Conservation (phyloP, 768 basidiomycete species). For the Piloderma croceum region DNA sequence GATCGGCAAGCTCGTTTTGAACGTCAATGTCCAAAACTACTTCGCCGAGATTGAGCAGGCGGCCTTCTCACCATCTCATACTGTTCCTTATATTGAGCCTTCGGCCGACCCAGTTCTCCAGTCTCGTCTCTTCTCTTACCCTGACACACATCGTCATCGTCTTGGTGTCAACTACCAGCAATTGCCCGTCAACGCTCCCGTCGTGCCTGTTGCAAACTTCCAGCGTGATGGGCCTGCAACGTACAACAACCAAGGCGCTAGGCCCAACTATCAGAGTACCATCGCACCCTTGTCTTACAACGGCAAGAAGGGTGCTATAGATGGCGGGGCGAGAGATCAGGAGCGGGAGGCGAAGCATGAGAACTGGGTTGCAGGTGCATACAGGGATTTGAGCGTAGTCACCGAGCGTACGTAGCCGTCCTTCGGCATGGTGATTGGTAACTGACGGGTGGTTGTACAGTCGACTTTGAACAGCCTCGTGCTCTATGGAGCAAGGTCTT, state of each 20-base stretch:
- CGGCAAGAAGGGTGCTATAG: conserved; percentile 39
- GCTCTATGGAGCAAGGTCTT: conserved; percentile 64
- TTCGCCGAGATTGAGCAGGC: conserved; percentile 94
- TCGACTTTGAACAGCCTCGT: conserved; percentile 84
- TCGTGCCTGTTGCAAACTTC: conserved; percentile 79
- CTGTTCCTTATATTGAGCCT: conserved; percentile 83
- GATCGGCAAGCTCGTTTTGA: conserved; percentile 78
- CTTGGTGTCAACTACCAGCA: conserved; percentile 80
- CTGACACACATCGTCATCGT: conserved; percentile 82
- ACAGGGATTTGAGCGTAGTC: conserved; percentile 63
- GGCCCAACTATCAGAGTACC: conserved; percentile 85
- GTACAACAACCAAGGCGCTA: conserved; percentile 72
- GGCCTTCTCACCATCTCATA: conserved; percentile 87
- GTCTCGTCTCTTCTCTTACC: conserved; percentile 92
- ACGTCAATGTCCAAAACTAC: conserved; percentile 80
- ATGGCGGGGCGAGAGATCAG: conserved; percentile 35
- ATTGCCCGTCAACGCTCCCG: conserved; percentile 80
- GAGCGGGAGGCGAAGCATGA: conserved; percentile 53
- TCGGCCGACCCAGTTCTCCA: conserved; percentile 91
- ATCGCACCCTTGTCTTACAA: conserved; percentile 68
- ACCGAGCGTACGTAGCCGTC: conserved; percentile 60
- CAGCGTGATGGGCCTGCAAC: conserved; percentile 76
- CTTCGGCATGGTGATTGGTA: not conserved
- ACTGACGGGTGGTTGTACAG: conserved; percentile 26
- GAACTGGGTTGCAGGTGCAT: conserved; percentile 66